phyloP scores from a whole-genome alignment of 2,329 filamentous ascomycete genomes.

The Corynespora cassiicola region DNA sequence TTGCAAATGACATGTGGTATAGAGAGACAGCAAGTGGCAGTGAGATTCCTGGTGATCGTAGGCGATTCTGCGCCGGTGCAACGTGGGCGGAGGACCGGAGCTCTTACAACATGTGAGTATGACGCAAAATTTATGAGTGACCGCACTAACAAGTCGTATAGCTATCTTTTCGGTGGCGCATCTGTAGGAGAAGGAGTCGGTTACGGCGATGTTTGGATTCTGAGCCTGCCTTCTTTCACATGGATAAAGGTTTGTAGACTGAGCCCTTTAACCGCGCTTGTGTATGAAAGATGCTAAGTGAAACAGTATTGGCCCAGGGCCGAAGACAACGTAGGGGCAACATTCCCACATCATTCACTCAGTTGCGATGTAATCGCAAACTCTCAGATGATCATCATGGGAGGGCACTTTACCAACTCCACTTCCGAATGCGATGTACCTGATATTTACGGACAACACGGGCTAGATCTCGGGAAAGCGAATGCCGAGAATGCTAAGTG shows the following conservation, averaged over 20 bases:
- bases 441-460: constrained; percentile 59
- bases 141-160: constrained; percentile 29
- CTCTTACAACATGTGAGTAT: constrained; percentile 65
- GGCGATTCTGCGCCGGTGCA: constrained; percentile 64
- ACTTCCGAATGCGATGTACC: constrained; percentile 54
- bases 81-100: constrained; percentile 62
- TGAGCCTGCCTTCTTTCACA: constrained; percentile 65
- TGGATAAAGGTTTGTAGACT: constrained; percentile 61
- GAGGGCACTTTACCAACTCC: constrained; percentile 61
- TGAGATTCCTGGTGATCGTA: constrained; percentile 56
- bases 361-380: constrained; percentile 61
- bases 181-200: constrained; percentile 53
- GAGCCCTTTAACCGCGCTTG: constrained; percentile 34
- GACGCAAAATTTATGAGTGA: no score
- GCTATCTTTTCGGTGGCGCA: constrained; percentile 65
- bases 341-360: constrained; percentile 58
- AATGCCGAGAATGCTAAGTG: constrained; percentile 43
- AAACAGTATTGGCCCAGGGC: constrained; percentile 15
- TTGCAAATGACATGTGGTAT: constrained; percentile 63
- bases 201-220: constrained; percentile 66
- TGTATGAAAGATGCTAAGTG: no score
- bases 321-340: constrained; percentile 30
- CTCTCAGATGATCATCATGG: constrained; percentile 67
- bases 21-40: constrained; percentile 59
- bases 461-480: constrained; percentile 54